Evolutionary conservation across 768 basidiomycete genomes (phyloP).

Genomic region (Leccinum ochraceum): DNA sequence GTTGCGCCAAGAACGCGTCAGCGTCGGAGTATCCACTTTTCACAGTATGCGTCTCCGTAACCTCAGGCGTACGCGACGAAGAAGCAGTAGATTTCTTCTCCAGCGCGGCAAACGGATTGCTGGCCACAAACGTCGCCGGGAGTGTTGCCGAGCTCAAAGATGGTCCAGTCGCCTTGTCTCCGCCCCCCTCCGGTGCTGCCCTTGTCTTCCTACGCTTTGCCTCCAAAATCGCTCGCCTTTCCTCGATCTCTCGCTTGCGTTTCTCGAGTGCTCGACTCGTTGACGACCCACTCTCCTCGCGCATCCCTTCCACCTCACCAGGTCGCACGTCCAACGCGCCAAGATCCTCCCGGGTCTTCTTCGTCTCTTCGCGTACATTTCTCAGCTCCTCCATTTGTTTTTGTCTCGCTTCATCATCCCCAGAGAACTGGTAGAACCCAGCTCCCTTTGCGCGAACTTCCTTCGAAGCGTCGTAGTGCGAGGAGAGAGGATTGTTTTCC

Average conservation of each 20-base stretch:
- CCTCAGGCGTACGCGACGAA: conserved; percentile 21
- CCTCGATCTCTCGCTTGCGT: conserved; percentile 72
- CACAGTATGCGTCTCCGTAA: conserved; percentile 27
- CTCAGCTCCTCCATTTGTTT: conserved; percentile 84
- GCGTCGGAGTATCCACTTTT: conserved; percentile 35
- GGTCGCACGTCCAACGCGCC: conserved; percentile 62
- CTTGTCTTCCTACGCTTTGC: conserved; percentile 65
- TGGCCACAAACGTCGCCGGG: conserved; percentile 15
- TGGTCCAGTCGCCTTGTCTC: not conserved
- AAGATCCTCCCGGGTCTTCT: conserved; percentile 53
- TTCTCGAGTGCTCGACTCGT: conserved; percentile 63
- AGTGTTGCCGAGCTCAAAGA: conserved; percentile 1
- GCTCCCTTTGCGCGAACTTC: conserved; percentile 91
- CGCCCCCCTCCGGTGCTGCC: not conserved
- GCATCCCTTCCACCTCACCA: conserved; percentile 82
- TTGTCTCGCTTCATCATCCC: conserved; percentile 75
- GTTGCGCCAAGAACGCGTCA: conserved; percentile 64
- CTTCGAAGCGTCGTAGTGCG: conserved; percentile 78
- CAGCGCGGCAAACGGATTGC: conserved; percentile 53
- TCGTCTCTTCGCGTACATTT: conserved; percentile 68
- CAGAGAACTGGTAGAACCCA: conserved; percentile 89
- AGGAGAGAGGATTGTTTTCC: conserved; percentile 62
- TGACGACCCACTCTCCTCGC: conserved; percentile 32
- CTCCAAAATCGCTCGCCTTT: conserved; percentile 57
- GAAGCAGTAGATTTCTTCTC: conserved; percentile 37